Conservation (phyloP, 139 green algal genomes). For the Chlorella sp. region DNA sequence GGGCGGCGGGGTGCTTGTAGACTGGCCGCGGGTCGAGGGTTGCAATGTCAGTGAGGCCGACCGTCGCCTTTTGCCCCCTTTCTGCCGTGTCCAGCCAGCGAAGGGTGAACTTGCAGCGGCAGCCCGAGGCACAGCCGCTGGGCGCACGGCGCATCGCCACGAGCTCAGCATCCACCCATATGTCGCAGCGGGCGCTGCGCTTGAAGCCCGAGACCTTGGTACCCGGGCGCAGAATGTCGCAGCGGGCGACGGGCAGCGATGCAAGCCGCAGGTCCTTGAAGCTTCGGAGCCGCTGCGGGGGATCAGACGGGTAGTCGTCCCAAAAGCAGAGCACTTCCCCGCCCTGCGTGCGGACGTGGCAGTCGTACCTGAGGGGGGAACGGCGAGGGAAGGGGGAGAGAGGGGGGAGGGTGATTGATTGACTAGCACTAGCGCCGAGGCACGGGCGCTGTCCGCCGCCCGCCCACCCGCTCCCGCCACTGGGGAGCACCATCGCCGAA, state of each 20-base stretch:
- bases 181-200: background rate
- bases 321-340: background rate
- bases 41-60: too few species aligned
- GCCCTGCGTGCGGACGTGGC: background rate
- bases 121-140: background rate
- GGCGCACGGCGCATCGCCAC: background rate
- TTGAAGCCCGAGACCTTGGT: slow-evolving; percentile 19
- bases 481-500: too few species aligned
- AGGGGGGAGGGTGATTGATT: background rate
- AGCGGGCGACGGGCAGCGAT: background rate
- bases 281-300: slow-evolving; percentile 5
- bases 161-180: slow-evolving; percentile 24
- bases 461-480: too few species aligned
- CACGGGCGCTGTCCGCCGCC: too few species aligned
- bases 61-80: too few species aligned
- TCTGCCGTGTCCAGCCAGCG: slow-evolving; percentile 11
- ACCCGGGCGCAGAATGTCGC: background rate
- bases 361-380: slow-evolving; percentile 16
- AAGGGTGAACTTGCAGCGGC: slow-evolving; percentile 16
- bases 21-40: too few species aligned
- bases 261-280: background rate
- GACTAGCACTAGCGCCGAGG: too few species aligned
- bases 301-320: slow-evolving; percentile 5
- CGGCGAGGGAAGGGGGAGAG: background rate
- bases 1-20: too few species aligned